A percentile compares a stretch with the other conserved stretches of the same genome.
Evolutionary conservation across 2,329 filamentous ascomycete species (phyloP).

Genomic region (Bipolaris gigantea): DNA sequence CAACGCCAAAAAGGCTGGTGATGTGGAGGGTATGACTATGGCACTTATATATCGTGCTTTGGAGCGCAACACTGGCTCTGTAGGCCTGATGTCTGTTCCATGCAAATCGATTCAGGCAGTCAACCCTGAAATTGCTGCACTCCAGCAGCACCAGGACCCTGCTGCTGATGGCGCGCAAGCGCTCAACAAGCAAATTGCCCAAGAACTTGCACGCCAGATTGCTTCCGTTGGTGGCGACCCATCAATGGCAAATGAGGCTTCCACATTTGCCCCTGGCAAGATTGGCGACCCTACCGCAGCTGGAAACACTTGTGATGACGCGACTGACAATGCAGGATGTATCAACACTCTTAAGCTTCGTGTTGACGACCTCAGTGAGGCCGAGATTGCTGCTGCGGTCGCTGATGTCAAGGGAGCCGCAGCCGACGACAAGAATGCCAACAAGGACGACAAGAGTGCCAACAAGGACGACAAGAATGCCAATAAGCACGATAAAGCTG

Average conservation of each 20-base stretch:
- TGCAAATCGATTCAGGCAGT: constrained; percentile 59
- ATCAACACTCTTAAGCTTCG: constrained; percentile 58
- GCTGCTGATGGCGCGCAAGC: constrained; percentile 60
- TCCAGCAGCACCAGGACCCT: constrained; percentile 69
- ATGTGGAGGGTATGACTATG: constrained; percentile 58
- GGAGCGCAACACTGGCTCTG: constrained; percentile 63
- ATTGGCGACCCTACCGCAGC: constrained; percentile 54
- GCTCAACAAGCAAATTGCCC: constrained; percentile 63
- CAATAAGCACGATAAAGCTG: not conserved
- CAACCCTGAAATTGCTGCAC: constrained; percentile 67
- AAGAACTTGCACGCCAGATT: constrained; percentile 63
- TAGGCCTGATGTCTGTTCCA: constrained; percentile 60
- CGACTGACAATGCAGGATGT: constrained; percentile 54
- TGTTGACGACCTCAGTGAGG: constrained; percentile 57
- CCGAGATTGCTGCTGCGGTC: constrained; percentile 56
- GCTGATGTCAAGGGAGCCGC: constrained; percentile 25
- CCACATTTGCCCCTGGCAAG: constrained; percentile 65
- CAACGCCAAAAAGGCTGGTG: constrained; percentile 58
- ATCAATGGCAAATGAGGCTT: constrained; percentile 60
- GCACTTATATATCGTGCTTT: constrained; percentile 58
- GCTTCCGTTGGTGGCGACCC: constrained; percentile 64
- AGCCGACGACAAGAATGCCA: not conserved
- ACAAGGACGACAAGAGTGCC: no score
- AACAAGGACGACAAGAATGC: no score
- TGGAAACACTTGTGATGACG: constrained; percentile 58